A percentile compares a stretch with the other conserved stretches of the same genome.
These are phyloP conservation scores for Tephrocybe sp. DNA, from an alignment of 768 basidiomycete genomes.

Conservation along the genomic window DNA sequence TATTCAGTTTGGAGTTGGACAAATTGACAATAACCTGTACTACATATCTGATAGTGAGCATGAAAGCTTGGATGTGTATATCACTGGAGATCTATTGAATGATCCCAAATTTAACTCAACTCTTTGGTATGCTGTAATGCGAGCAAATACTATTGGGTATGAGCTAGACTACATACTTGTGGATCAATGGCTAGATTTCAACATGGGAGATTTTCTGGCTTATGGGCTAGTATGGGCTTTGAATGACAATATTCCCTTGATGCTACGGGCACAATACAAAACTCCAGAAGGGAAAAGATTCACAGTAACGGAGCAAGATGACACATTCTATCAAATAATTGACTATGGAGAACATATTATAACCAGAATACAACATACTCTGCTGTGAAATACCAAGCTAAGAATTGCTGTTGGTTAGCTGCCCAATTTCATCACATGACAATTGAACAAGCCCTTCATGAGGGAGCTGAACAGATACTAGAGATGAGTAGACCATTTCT, in stretches of 20 bases:
- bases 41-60: not conserved
- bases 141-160: not conserved
- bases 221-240: not conserved
- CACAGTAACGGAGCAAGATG: not conserved
- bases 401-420: too few species aligned
- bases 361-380: not conserved
- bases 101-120: slow-evolving; percentile 7
- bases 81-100: not conserved
- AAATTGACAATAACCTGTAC: too few species aligned
- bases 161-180: not conserved
- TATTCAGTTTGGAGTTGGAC: not conserved
- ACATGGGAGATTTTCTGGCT: slow-evolving; percentile 1
- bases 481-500: too few species aligned
- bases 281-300: slow-evolving; percentile 3
- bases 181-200: not conserved
- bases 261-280: not conserved
- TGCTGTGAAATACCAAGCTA: not conserved
- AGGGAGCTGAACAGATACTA: too few species aligned
- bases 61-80: not conserved
- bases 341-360: slow-evolving; percentile 7
- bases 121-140: not conserved
- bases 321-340: slow-evolving; percentile 3
- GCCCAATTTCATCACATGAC: too few species aligned
- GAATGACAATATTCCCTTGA: not conserved
- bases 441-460: too few species aligned